Evolutionary conservation across 345 rosid species (phyloP).

Genomic region (Draba incana): DNA sequence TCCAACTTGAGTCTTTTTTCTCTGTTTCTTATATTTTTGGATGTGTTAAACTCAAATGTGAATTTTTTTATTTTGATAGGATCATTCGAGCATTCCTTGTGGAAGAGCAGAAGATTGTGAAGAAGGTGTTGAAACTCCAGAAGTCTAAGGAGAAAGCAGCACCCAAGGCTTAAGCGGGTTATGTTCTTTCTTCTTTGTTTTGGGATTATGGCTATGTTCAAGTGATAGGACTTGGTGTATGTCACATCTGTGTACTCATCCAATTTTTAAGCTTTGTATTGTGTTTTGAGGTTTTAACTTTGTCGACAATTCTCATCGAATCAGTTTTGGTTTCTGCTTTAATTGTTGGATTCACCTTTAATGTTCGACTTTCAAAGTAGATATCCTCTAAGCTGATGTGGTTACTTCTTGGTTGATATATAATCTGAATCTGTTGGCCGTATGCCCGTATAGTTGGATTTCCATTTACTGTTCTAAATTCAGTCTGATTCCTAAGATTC

Average conservation of each 20-base stretch:
- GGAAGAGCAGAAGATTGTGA: constrained; percentile 79
- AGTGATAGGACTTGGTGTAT: constrained; percentile 14
- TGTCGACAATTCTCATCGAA: constrained; percentile 19
- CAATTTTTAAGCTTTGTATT: constrained; percentile 22
- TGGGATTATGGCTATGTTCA: constrained; percentile 19
- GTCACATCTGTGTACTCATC: constrained; percentile 22
- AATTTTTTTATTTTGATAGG: too few species aligned
- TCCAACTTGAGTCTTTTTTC: not conserved
- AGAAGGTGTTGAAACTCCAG: constrained; percentile 68
- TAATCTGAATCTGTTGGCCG: not conserved
- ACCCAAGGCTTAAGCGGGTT: constrained; percentile 25
- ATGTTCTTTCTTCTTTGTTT: constrained; percentile 3
- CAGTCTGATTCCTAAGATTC: too few species aligned
- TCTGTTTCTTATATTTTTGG: not conserved
- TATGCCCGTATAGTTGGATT: not conserved
- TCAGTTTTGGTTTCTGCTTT: constrained; percentile 26
- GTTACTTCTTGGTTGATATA: not conserved
- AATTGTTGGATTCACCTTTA: constrained; percentile 1
- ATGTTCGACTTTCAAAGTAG: not conserved
- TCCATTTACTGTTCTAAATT: not conserved
- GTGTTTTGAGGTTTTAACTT: constrained; percentile 3
- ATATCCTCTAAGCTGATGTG: not conserved
- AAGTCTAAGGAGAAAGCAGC: constrained; percentile 60
- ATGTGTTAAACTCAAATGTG: not conserved
- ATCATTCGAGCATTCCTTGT: constrained; percentile 74